Evolutionary conservation across 306 rosid species (phyloP), one percentile per base, ranked within the genome.

Genomic region (Dryas drummondii): DNA sequence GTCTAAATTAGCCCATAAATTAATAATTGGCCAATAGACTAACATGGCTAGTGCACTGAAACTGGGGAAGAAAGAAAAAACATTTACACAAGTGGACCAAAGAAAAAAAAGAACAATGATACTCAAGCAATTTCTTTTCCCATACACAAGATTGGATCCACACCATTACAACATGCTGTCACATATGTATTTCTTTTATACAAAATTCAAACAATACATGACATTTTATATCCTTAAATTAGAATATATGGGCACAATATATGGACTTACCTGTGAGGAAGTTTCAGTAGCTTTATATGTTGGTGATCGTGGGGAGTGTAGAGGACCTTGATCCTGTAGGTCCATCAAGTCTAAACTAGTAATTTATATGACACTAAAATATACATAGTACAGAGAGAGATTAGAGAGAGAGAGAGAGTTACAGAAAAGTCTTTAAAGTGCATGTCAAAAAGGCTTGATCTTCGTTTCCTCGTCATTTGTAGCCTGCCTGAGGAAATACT

Each of bases 361-460:
- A 68, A 47, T 15, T 46, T 27, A 8, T 10, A 46, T 22, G 44
- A 72, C 37, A 7, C 26, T 11, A 45, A 42, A 64, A 26, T 7
- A 27, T 57, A 5, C 7, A 16, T 3, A 58, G 52, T 26, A 4
- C 40, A 15, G 0, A 15, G 19, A 11, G 41, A 49, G 4, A 2
- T 14, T 16, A 47, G 4, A 1, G 6, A 49, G 22, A 48, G 48
- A 49, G 55, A 46, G 22, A 19, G 37, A 32, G 4, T 40, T 66
- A 54, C 62, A 55, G 58, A 55, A 42, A 41, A 48, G 32, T 69
- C 50, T 37, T 50, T 40, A 15, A 51, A 76, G 46, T 87, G 73
- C 65, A 89, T 81, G 74, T 89, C 94, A 50, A 89, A 89, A 37
- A 83, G 82, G 70, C 94, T 89, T 37, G 86, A 74, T 81, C 89